Percentiles rank a stretch among this genome's conserved stretches.
These are phyloP conservation scores for Penicillium psychrofluorescens DNA, from an alignment of 495 filamentous ascomycete species.

Conservation along the genomic window DNA sequence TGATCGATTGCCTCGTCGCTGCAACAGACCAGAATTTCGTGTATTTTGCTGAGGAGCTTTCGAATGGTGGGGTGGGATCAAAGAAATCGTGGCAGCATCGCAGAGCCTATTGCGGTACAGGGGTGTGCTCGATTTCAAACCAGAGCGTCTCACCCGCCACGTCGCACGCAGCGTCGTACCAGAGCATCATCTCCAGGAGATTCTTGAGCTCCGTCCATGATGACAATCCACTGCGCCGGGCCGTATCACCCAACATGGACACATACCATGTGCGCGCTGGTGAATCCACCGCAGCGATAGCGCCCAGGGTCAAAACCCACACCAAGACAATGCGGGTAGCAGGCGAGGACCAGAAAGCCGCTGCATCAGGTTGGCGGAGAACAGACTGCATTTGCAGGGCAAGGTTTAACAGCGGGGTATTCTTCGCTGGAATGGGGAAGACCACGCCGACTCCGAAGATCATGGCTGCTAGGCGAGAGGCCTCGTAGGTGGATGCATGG, in stretches of 20 bases:
- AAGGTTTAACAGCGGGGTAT: slow-evolving; percentile 21
- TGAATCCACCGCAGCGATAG: slow-evolving; percentile 23
- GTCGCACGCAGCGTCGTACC: slow-evolving; percentile 31
- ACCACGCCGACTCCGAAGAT: slow-evolving; percentile 32
- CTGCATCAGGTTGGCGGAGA: slow-evolving; percentile 7
- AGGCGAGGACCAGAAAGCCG: slow-evolving; percentile 15
- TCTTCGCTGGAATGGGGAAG: slow-evolving; percentile 33
- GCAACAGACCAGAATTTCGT: too few species aligned
- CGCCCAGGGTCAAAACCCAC: slow-evolving; percentile 31
- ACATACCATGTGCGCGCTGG: slow-evolving; percentile 27
- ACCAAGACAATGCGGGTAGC: slow-evolving; percentile 16
- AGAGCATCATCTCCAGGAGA: slow-evolving; percentile 22
- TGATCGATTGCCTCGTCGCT: too few species aligned
- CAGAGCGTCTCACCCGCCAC: slow-evolving; percentile 20
- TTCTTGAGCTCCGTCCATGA: slow-evolving; percentile 18
- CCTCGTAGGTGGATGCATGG: slow-evolving; percentile 26
- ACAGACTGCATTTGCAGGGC: slow-evolving; percentile 16
- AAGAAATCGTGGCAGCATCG: neutral
- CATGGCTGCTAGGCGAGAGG: slow-evolving; percentile 26
- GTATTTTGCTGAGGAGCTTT: too few species aligned
- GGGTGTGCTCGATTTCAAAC: slow-evolving; percentile 14
- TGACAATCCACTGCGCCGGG: slow-evolving; percentile 9
- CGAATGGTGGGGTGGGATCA: too few species aligned
- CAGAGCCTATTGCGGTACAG: neutral
- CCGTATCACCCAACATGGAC: slow-evolving; percentile 11